These are phyloP conservation scores for Agrocybe chaxingu DNA, from an alignment of 768 basidiomycete genomes.

Conservation along the genomic window DNA sequence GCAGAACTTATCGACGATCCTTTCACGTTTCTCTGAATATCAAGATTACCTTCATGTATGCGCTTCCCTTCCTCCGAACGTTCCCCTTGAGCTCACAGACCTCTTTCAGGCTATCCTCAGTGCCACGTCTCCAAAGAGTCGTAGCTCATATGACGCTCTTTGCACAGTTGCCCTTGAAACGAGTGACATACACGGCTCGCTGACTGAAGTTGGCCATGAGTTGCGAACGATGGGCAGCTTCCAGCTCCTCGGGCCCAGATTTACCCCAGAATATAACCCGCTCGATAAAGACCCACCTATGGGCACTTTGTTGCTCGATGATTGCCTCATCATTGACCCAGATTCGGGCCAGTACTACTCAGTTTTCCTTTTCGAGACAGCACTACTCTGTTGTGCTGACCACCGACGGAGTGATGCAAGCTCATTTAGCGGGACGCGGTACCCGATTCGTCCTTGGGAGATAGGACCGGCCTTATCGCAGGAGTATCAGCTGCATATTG, in stretches of 20 bases:
- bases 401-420: constrained; percentile 10
- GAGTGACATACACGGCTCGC: constrained; percentile 27
- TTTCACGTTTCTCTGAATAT: constrained; percentile 30
- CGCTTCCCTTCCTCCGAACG: background rate
- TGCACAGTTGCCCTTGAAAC: constrained; percentile 29
- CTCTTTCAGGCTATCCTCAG: constrained; percentile 24
- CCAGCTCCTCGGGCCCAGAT: constrained; percentile 24
- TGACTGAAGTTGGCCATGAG: constrained; percentile 34
- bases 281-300: constrained; percentile 23
- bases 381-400: constrained; percentile 32
- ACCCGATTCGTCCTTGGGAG: constrained; percentile 36
- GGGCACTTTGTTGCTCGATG: constrained; percentile 32
- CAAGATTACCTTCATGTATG: constrained; percentile 25
- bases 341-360: constrained; percentile 19
- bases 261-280: constrained; percentile 20
- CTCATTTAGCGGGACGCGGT: constrained; percentile 12
- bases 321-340: constrained; percentile 23
- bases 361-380: constrained; percentile 33
- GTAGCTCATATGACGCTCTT: constrained; percentile 27
- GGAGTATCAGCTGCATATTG: constrained; percentile 23
- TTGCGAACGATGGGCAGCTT: constrained; percentile 30
- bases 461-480: constrained; percentile 31
- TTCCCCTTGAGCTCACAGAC: background rate
- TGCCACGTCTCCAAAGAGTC: constrained; percentile 23
- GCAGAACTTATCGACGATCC: constrained; percentile 26